These are phyloP conservation scores for Aureobasidium sp. DNA, from an alignment of 2,329 filamentous ascomycete genomes.

Conservation along the genomic window DNA sequence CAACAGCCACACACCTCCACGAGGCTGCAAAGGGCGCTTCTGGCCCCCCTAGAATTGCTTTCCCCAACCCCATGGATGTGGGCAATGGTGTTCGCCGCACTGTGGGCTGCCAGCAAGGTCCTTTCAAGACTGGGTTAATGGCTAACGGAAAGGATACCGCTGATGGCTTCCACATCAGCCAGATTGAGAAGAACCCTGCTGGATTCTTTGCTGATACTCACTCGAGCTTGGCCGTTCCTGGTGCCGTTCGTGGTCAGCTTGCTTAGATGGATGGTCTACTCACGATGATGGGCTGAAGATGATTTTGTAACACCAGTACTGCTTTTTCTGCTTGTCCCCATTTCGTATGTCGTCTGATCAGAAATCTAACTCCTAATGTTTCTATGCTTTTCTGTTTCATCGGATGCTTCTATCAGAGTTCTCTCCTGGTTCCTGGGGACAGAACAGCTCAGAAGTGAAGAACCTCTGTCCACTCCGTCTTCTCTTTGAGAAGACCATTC, in stretches of 20 bases:
- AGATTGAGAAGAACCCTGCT: conserved; percentile 43
- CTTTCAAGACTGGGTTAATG: conserved; percentile 36
- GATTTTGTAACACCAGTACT: background rate
- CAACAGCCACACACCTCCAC: conserved; percentile 49
- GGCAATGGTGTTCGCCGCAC: conserved; percentile 28
- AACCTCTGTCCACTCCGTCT: background rate
- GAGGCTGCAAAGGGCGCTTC: conserved; percentile 37
- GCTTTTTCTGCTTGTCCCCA: background rate
- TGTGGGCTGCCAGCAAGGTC: conserved; percentile 37
- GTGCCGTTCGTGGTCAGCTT: conserved; percentile 46
- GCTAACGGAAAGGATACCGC: conserved; percentile 38
- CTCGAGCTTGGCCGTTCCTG: conserved; percentile 40
- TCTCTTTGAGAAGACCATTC: background rate
- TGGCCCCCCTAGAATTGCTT: conserved; percentile 45
- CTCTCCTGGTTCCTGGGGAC: no score
- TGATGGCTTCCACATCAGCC: conserved; percentile 39
- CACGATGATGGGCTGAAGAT: background rate
- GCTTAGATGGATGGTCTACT: conserved; percentile 11
- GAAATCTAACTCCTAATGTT: background rate
- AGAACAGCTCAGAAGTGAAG: background rate
- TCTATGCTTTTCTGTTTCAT: background rate
- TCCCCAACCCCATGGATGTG: conserved; percentile 41
- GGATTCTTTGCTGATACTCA: conserved; percentile 48
- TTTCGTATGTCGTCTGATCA: background rate
- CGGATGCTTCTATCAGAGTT: no score